Percentiles rank a stretch among this genome's conserved stretches.
Conservation (phyloP, 2,329 filamentous ascomycete genomes). For the Talaromyces sp. region DNA sequence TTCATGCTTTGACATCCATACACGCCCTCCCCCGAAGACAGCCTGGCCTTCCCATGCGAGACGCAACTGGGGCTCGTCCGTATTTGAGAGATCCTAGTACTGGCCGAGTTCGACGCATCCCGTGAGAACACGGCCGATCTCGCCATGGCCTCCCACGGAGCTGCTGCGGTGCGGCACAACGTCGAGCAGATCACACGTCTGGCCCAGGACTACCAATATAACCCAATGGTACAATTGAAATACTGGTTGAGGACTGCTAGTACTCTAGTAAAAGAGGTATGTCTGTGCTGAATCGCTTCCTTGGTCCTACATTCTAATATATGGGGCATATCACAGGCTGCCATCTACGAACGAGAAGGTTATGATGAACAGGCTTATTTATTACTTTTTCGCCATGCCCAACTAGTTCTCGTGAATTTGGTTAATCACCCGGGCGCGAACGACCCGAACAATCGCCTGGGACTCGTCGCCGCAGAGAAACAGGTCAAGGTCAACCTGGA, state of each 20-base stretch:
- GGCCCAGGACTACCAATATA: conserved; percentile 78
- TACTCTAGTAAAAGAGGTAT: conserved; percentile 74
- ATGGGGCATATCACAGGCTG: conserved; percentile 53
- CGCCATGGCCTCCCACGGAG: conserved; percentile 22
- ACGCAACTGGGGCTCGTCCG: not conserved
- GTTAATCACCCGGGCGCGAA: conserved; percentile 71
- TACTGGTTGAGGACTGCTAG: conserved; percentile 79
- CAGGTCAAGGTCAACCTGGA: conserved; percentile 62
- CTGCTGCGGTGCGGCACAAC: conserved; percentile 55
- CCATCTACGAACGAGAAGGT: conserved; percentile 78
- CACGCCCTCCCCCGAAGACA: not conserved
- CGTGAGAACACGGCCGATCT: not conserved
- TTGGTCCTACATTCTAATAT: not conserved
- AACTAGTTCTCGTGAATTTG: conserved; percentile 74
- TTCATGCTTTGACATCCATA: not conserved
- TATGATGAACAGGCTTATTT: conserved; percentile 87
- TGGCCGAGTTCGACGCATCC: not conserved
- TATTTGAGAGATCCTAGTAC: not conserved
- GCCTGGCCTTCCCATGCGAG: not conserved
- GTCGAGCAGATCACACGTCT: conserved; percentile 72
- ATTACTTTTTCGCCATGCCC: conserved; percentile 82
- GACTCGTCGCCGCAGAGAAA: conserved; percentile 54
- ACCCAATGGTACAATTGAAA: conserved; percentile 68
- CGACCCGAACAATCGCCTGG: conserved; percentile 54
- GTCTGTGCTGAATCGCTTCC: conserved; percentile 18